phyloP scores from a whole-genome alignment of 306 rosid genomes.

The Canavalia ensiformis region DNA sequence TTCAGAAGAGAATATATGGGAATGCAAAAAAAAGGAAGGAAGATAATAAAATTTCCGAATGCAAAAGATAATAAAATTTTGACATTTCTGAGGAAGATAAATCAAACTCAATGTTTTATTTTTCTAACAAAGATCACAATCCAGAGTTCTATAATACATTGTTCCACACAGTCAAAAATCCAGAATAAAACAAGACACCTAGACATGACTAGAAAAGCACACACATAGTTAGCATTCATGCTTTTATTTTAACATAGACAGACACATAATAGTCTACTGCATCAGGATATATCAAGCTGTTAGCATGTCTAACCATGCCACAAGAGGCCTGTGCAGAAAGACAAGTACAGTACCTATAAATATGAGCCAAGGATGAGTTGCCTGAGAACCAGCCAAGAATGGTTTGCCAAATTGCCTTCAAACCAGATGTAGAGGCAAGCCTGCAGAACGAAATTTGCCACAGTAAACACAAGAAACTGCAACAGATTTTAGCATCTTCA shows the following conservation, averaged over 20 bases:
- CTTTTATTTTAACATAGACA: slow-evolving; percentile 44
- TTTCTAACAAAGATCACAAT: slow-evolving; percentile 9
- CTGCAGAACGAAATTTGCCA: slow-evolving; percentile 40
- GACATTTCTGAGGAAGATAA: neutral
- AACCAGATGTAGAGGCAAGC: slow-evolving; percentile 56
- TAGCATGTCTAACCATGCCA: neutral
- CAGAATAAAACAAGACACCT: slow-evolving; percentile 40
- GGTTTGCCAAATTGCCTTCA: slow-evolving; percentile 59
- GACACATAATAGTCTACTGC: slow-evolving; percentile 41
- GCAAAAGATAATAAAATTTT: neutral
- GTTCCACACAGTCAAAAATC: slow-evolving; percentile 40
- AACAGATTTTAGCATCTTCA: slow-evolving; percentile 43
- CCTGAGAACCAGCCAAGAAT: slow-evolving; percentile 69
- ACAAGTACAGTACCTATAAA: slow-evolving; percentile 20
- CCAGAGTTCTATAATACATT: slow-evolving; percentile 42
- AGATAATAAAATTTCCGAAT: neutral
- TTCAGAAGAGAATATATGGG: too few species aligned
- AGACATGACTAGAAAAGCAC: slow-evolving; percentile 24
- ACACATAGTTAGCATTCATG: slow-evolving; percentile 32
- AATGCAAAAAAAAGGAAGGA: too few species aligned
- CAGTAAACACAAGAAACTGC: slow-evolving; percentile 42
- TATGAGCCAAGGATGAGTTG: neutral
- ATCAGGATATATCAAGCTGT: slow-evolving; percentile 42
- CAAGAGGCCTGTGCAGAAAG: slow-evolving; percentile 24
- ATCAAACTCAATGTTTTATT: neutral